Conservation (phyloP, 2,329 filamentous ascomycete species). For the Exophiala viscosa region DNA sequence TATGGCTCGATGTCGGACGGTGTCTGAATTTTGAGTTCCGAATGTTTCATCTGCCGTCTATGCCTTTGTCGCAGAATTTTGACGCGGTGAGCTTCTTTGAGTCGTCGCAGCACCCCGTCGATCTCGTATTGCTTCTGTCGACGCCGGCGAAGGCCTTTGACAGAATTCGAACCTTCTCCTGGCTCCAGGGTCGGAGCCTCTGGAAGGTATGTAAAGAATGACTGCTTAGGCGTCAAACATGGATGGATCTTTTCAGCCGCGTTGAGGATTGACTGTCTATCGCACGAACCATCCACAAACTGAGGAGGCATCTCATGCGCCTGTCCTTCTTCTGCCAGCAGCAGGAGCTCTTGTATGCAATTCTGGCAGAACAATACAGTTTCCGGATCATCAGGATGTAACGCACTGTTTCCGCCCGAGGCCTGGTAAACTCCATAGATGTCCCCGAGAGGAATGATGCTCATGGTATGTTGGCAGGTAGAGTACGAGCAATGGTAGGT, state of each 20-base stretch:
- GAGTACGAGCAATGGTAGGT: slow-evolving; percentile 9
- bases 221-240: slow-evolving; percentile 1
- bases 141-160: slow-evolving; percentile 6
- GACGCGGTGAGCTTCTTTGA: not conserved
- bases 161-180: slow-evolving; percentile 11
- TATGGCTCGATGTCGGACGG: slow-evolving; percentile 1
- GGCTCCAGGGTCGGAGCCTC: slow-evolving; percentile 4
- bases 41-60: not conserved
- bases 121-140: slow-evolving; percentile 21
- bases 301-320: not conserved
- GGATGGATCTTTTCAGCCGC: slow-evolving; percentile 12
- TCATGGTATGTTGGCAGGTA: slow-evolving; percentile 4
- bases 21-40: not conserved
- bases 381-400: not conserved
- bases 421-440: slow-evolving; percentile 6
- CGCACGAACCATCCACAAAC: slow-evolving; percentile 7
- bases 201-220: slow-evolving; percentile 7
- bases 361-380: slow-evolving; percentile 9
- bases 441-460: slow-evolving; percentile 11
- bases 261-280: slow-evolving; percentile 1
- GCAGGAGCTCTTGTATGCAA: slow-evolving; percentile 6
- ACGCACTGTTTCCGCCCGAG: not conserved
- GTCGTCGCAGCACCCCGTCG: slow-evolving; percentile 1
- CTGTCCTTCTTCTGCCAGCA: not conserved
- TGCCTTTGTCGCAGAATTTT: not conserved